These are phyloP conservation scores for Solanum corneliomulleri DNA, from an alignment of 257 asterid genomes.

Conservation along the genomic window DNA sequence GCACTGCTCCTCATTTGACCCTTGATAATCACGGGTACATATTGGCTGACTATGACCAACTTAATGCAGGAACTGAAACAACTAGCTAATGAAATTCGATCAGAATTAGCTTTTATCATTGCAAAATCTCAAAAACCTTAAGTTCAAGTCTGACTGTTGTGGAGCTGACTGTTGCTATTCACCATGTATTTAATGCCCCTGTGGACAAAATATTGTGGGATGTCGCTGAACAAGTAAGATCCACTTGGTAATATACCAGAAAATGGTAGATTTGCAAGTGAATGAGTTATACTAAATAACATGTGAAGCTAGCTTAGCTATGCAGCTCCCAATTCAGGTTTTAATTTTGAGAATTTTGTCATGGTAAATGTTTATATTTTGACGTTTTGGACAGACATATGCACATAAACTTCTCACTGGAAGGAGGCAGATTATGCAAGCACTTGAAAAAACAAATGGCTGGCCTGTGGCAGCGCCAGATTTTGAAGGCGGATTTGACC, in stretches of 20 bases:
- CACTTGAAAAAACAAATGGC: slow-evolving; percentile 19
- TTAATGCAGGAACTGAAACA: slow-evolving; percentile 71
- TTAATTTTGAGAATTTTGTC: not conserved
- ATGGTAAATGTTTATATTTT: not conserved
- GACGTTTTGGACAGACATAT: slow-evolving; percentile 44
- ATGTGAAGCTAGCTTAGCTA: not conserved
- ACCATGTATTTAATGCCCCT: slow-evolving; percentile 71
- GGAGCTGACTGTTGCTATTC: slow-evolving; percentile 80
- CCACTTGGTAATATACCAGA: not conserved
- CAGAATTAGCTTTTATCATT: slow-evolving; percentile 37
- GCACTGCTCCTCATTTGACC: not conserved
- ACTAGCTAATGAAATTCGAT: slow-evolving; percentile 67
- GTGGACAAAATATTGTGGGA: slow-evolving; percentile 90
- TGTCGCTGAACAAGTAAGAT: slow-evolving; percentile 77
- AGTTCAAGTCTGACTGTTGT: slow-evolving; percentile 51
- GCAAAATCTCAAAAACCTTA: slow-evolving; percentile 33
- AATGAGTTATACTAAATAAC: not conserved
- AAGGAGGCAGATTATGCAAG: slow-evolving; percentile 37
- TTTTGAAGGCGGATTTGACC: slow-evolving; percentile 36
- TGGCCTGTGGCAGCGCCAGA: slow-evolving; percentile 20
- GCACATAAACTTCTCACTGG: slow-evolving; percentile 93
- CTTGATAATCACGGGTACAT: not conserved
- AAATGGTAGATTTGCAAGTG: not conserved
- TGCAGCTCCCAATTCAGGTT: not conserved
- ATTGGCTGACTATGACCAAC: slow-evolving; percentile 2